Evolutionary conservation across 2,329 filamentous ascomycete species (phyloP).

Genomic region (Cladosporium cucumerinum): DNA sequence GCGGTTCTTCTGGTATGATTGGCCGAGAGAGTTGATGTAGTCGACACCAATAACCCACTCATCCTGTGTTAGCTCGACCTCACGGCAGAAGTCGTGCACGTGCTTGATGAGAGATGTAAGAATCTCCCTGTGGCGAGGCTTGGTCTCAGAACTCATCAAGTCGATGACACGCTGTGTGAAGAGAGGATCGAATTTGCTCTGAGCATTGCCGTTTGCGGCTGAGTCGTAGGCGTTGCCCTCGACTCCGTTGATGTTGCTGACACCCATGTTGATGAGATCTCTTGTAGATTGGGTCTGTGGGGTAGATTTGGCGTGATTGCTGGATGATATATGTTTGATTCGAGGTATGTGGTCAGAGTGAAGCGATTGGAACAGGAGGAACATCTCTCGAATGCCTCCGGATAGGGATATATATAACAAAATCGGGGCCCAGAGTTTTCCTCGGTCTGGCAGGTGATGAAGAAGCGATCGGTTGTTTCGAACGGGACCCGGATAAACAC

Average conservation of each 20-base stretch:
- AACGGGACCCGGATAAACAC: not conserved
- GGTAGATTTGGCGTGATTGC: not conserved
- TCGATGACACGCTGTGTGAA: conserved; percentile 38
- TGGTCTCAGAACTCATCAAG: conserved; percentile 35
- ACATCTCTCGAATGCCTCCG: not conserved
- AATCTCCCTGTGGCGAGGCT: conserved; percentile 36
- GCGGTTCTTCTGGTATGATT: conserved; percentile 52
- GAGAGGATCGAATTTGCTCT: conserved; percentile 27
- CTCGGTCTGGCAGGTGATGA: not conserved
- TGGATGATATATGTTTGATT: not conserved
- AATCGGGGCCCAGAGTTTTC: not conserved
- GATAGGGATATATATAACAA: not conserved
- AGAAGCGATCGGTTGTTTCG: not conserved
- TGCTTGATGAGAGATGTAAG: conserved; percentile 52
- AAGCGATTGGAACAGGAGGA: not conserved
- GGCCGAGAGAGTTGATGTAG: conserved; percentile 58
- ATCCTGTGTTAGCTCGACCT: conserved; percentile 56
- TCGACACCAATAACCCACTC: conserved; percentile 57
- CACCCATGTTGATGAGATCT: not conserved
- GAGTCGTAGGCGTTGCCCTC: not conserved
- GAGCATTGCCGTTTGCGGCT: not conserved
- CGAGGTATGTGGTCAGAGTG: not conserved
- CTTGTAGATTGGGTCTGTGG: not conserved
- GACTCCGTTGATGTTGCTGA: not conserved
- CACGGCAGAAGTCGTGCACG: conserved; percentile 58